A percentile compares a stretch with the other conserved stretches of the same genome.
These are phyloP conservation scores for Pseudogymnoascus sp. DNA, from an alignment of 2,329 filamentous ascomycete genomes.

Conservation along the genomic window DNA sequence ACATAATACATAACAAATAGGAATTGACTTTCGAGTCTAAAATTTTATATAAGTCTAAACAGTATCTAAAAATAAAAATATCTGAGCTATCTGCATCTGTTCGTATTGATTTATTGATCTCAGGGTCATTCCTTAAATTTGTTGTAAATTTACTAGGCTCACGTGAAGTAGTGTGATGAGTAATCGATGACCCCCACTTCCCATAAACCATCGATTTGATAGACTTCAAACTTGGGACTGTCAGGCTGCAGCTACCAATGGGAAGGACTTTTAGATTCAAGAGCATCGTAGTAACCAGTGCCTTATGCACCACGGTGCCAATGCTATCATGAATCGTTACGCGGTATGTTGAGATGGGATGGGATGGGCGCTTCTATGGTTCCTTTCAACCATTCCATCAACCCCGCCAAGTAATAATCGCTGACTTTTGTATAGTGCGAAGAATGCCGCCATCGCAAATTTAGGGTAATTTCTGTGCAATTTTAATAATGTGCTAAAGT, in stretches of 20 bases:
- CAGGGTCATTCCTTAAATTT: background rate
- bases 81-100: background rate
- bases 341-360: conserved; percentile 4
- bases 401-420: background rate
- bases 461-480: conserved; percentile 13
- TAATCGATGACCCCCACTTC: conserved; percentile 7
- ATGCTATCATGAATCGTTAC: conserved; percentile 9
- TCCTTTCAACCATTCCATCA: background rate
- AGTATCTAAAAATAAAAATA: background rate
- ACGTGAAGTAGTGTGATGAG: conserved; percentile 10
- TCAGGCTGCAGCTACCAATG: conserved; percentile 1
- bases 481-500: background rate
- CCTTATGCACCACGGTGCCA: conserved; percentile 9
- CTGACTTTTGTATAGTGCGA: conserved; percentile 10
- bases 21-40: background rate
- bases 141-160: background rate
- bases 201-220: conserved; percentile 10
- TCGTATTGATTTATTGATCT: background rate
- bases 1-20: background rate
- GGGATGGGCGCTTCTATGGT: background rate
- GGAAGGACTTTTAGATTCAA: conserved; percentile 5
- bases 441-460: conserved; percentile 5
- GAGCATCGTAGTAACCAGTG: background rate
- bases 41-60: background rate
- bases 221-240: background rate